phyloP scores from a whole-genome alignment of 768 basidiomycete species.

The Punctularia strigosozonata region DNA sequence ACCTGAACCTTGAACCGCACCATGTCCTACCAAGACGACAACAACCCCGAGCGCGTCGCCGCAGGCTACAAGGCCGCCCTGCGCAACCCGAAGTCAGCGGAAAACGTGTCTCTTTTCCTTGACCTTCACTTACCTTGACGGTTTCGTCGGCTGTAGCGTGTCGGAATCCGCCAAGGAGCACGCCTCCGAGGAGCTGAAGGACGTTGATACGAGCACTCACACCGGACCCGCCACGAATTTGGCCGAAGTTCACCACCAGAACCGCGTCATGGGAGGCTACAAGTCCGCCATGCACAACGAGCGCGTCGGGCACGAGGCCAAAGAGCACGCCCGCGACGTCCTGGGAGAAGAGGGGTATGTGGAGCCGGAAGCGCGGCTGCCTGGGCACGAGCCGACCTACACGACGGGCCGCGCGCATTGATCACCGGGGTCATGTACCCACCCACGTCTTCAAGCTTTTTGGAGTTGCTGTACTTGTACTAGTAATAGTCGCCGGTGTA shows the following conservation, averaged over 20 bases:
- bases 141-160: slow-evolving; percentile 28
- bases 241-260: slow-evolving; percentile 33
- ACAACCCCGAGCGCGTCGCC: too few species aligned
- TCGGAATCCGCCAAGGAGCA: slow-evolving; percentile 37
- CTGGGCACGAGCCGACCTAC: too few species aligned
- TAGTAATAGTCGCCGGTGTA: too few species aligned
- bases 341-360: too few species aligned
- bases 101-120: neutral
- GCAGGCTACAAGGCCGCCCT: slow-evolving; percentile 47
- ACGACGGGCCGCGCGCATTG: too few species aligned
- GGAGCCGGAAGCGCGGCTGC: too few species aligned
- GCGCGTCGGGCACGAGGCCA: slow-evolving; percentile 31
- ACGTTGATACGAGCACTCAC: slow-evolving; percentile 15
- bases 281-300: slow-evolving; percentile 42
- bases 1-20: too few species aligned
- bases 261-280: slow-evolving; percentile 40
- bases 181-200: neutral
- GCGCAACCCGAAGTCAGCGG: too few species aligned
- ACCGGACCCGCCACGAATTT: slow-evolving; percentile 42
- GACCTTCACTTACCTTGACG: neutral
- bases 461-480: too few species aligned
- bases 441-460: too few species aligned
- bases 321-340: slow-evolving; percentile 42
- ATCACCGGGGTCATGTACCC: too few species aligned
- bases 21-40: too few species aligned